Conservation (phyloP, 2,329 filamentous ascomycete genomes). For the Colletotrichum cordylinicola region DNA sequence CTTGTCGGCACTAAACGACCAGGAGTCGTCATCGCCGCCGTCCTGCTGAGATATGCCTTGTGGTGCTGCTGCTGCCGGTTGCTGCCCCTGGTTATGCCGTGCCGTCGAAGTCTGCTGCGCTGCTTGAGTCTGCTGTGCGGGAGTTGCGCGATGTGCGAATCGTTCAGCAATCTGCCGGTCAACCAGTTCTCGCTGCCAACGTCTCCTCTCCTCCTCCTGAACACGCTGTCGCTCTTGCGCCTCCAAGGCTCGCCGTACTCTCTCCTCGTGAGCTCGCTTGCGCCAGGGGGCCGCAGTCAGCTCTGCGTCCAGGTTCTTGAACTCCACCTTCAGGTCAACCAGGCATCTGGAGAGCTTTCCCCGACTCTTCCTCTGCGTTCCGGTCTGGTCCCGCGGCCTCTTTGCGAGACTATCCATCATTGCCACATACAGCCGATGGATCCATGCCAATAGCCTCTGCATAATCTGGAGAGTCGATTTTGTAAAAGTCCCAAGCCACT, state of each 20-base stretch:
- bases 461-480: constrained; percentile 13
- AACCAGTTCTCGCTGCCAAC: constrained; percentile 6
- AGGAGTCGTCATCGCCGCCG: neutral
- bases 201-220: neutral
- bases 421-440: neutral
- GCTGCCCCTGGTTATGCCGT: neutral
- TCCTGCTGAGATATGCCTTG: neutral
- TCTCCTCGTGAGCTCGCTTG: neutral
- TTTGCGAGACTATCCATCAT: neutral
- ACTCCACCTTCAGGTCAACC: neutral
- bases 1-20: neutral
- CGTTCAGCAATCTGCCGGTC: neutral
- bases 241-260: neutral
- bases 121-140: neutral
- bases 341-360: neutral
- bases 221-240: neutral
- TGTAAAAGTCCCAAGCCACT: constrained; percentile 1
- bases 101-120: neutral
- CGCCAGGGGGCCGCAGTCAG: neutral
- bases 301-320: neutral
- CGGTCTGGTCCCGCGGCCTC: neutral
- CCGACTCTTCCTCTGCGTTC: neutral
- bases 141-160: neutral
- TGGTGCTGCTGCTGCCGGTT: neutral
- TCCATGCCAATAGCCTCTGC: constrained; percentile 4